These are phyloP conservation scores for Aureoboletus auriporus DNA, from an alignment of 768 basidiomycete species.

Conservation along the genomic window DNA sequence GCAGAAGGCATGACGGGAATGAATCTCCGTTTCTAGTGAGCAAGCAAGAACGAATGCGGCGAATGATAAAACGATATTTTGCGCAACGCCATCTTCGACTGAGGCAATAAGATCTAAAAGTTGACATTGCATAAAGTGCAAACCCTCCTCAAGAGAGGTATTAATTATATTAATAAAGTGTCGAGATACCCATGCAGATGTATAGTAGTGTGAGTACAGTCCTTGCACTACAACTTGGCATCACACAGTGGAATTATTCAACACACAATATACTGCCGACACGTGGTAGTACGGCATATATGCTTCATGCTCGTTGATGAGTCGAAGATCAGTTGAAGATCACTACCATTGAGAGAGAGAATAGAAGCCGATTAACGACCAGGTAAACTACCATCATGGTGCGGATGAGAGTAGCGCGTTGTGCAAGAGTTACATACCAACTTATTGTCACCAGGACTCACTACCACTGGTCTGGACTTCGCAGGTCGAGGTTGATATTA, in stretches of 20 bases:
- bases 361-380: constrained; percentile 24
- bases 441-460: background rate
- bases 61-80: constrained; percentile 6
- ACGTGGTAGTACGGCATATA: constrained; percentile 16
- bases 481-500: background rate
- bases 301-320: background rate
- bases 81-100: constrained; percentile 5
- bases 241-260: background rate
- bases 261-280: background rate
- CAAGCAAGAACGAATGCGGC: constrained; percentile 25
- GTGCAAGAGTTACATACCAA: background rate
- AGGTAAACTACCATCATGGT: constrained; percentile 1
- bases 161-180: too few relatives aligned
- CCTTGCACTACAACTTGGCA: background rate
- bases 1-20: constrained; percentile 17
- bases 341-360: constrained; percentile 21
- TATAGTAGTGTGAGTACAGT: too few relatives aligned
- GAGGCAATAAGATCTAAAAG: background rate
- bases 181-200: too few relatives aligned
- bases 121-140: background rate
- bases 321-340: constrained; percentile 29
- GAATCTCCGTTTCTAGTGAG: constrained; percentile 19
- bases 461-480: constrained; percentile 3
- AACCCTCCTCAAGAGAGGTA: background rate
- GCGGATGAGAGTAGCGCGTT: constrained; percentile 3